Percentiles rank a stretch among this genome's conserved stretches.
Evolutionary conservation across 1,284 basidiomycete species (phyloP).

Genomic region (Porodaedalea pini): DNA sequence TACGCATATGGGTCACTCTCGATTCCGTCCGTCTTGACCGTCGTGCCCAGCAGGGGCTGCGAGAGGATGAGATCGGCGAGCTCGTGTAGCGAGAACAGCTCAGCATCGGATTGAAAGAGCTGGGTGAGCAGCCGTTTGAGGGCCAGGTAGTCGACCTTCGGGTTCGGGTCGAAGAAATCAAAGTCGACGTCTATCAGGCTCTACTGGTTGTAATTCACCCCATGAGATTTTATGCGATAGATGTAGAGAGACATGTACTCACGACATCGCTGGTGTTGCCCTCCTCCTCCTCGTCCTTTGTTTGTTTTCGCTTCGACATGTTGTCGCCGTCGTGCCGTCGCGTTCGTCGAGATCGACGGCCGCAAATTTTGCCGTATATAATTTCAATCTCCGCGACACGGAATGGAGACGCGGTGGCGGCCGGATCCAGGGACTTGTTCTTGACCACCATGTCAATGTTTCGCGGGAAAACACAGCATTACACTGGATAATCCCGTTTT

Average conservation of each 20-base stretch:
- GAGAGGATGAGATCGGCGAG: conserved; percentile 75
- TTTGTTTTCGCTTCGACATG: conserved; percentile 22
- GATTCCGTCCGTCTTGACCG: conserved; percentile 87
- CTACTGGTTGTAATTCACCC: conserved; percentile 33
- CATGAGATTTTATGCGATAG: not conserved
- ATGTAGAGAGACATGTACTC: not conserved
- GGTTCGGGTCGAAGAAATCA: conserved; percentile 86
- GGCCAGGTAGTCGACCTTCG: conserved; percentile 80
- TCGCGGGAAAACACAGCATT: not conserved
- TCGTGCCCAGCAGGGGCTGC: conserved; percentile 78
- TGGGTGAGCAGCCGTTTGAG: conserved; percentile 79
- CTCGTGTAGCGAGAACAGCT: conserved; percentile 63
- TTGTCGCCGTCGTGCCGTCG: not conserved
- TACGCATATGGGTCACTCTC: conserved; percentile 87
- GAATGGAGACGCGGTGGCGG: not conserved
- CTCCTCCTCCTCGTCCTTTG: conserved; percentile 19
- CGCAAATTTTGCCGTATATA: not conserved
- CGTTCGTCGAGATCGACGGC: not conserved
- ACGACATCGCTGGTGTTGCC: conserved; percentile 19
- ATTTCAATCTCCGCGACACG: not conserved
- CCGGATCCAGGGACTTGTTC: not conserved
- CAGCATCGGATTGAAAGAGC: conserved; percentile 80
- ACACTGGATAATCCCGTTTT: not conserved
- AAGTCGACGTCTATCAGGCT: conserved; percentile 82
- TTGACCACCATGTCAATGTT: not conserved